These are phyloP conservation scores for Amanita exitialis DNA, from an alignment of 768 basidiomycete species.

Conservation along the genomic window DNA sequence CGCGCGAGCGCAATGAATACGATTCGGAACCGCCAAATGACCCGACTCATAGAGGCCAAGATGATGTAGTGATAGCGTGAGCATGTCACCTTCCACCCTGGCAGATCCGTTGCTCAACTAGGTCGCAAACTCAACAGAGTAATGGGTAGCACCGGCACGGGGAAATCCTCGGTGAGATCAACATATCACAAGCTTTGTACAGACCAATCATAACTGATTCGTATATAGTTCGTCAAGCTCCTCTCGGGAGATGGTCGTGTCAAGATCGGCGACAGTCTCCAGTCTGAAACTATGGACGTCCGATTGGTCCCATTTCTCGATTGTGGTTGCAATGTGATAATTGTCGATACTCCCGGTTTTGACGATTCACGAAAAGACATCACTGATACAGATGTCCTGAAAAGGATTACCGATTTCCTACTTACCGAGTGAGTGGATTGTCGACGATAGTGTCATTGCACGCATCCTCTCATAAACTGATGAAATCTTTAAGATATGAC, in stretches of 20 bases:
- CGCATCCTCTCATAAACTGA: slow-evolving; percentile 7
- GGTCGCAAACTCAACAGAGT: background rate
- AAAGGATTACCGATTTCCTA: slow-evolving; percentile 19
- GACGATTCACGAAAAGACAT: slow-evolving; percentile 16
- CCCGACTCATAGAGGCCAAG: background rate
- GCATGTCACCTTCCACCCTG: background rate
- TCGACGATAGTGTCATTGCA: background rate
- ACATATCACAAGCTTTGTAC: background rate
- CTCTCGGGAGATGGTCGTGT: background rate
- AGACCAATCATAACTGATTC: background rate
- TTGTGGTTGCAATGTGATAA: slow-evolving; percentile 10
- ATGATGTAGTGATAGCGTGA: background rate
- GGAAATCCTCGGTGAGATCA: background rate
- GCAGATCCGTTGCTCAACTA: background rate
- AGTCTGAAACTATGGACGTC: background rate
- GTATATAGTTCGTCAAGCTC: background rate
- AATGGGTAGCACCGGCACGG: background rate
- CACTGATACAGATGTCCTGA: slow-evolving; percentile 25
- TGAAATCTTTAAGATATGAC: slow-evolving; percentile 8
- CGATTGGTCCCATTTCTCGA: slow-evolving; percentile 6
- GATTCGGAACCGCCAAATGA: no score
- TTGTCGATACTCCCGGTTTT: slow-evolving; percentile 19
- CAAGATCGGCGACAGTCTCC: background rate
- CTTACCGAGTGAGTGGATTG: slow-evolving; percentile 4
- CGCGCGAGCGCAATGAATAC: no score